phyloP scores from a whole-genome alignment of 140 eudicot genomes.

The Oenanthe javanica region DNA sequence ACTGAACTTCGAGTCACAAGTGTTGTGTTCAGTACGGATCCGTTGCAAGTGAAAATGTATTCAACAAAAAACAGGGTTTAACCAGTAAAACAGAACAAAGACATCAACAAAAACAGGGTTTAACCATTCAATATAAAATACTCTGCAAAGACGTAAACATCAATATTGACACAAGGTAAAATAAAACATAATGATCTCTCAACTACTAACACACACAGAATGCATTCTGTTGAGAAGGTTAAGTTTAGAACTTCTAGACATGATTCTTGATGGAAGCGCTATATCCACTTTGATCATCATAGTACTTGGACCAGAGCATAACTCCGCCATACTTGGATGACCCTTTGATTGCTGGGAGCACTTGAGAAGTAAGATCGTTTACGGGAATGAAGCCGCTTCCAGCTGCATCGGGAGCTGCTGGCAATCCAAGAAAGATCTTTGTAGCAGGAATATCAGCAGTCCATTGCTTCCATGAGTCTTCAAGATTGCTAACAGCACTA shows the following conservation, averaged over 20 bases:
- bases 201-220: neutral
- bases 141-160: too few species aligned
- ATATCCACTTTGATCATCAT: conserved; percentile 24
- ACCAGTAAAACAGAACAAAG: neutral
- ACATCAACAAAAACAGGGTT: neutral
- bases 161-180: neutral
- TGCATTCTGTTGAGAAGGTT: neutral
- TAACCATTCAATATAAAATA: neutral
- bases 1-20: too few species aligned
- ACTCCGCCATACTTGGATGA: conserved; percentile 32
- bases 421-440: conserved; percentile 26
- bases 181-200: neutral
- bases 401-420: conserved; percentile 32
- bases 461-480: conserved; percentile 32
- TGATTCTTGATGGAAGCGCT: conserved; percentile 23
- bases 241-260: neutral
- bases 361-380: conserved; percentile 18
- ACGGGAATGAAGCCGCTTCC: conserved; percentile 34
- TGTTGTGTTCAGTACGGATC: too few species aligned
- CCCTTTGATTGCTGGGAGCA: conserved; percentile 27
- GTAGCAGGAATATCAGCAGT: neutral
- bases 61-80: too few species aligned
- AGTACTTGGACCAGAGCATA: conserved; percentile 36
- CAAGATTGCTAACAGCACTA: conserved; percentile 9
- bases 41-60: too few species aligned